Evolutionary conservation across 306 rosid genomes (phyloP).

Genomic region (Cucumis hystrix): DNA sequence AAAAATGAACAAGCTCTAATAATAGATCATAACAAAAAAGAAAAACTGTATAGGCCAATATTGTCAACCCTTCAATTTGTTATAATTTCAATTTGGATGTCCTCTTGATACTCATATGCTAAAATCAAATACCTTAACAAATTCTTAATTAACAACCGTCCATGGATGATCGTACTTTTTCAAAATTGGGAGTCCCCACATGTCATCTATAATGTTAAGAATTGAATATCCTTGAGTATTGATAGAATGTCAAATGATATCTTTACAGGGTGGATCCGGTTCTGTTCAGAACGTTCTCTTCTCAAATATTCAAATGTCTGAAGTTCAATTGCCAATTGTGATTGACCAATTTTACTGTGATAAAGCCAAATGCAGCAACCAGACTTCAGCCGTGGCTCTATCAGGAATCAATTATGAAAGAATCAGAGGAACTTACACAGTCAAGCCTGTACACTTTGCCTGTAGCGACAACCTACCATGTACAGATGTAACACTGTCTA

Average conservation of each 20-base stretch:
- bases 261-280: conserved; percentile 83
- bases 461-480: conserved; percentile 94
- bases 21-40: background rate
- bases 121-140: background rate
- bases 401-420: conserved; percentile 83
- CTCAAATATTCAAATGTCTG: conserved; percentile 78
- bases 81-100: background rate
- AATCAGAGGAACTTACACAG: conserved; percentile 78
- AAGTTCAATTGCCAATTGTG: conserved; percentile 92
- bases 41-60: background rate
- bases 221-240: background rate
- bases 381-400: conserved; percentile 69
- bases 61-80: background rate
- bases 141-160: background rate
- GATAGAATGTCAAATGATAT: background rate
- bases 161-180: background rate
- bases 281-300: conserved; percentile 80
- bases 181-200: background rate
- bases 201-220: background rate
- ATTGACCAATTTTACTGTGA: conserved; percentile 95
- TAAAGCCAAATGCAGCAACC: conserved; percentile 59
- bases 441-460: conserved; percentile 86
- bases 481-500: conserved; percentile 60
- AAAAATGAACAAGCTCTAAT: background rate
- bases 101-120: background rate